phyloP scores from a whole-genome alignment of 2,329 filamentous ascomycete genomes.

The Aspergillus phoenicis region DNA sequence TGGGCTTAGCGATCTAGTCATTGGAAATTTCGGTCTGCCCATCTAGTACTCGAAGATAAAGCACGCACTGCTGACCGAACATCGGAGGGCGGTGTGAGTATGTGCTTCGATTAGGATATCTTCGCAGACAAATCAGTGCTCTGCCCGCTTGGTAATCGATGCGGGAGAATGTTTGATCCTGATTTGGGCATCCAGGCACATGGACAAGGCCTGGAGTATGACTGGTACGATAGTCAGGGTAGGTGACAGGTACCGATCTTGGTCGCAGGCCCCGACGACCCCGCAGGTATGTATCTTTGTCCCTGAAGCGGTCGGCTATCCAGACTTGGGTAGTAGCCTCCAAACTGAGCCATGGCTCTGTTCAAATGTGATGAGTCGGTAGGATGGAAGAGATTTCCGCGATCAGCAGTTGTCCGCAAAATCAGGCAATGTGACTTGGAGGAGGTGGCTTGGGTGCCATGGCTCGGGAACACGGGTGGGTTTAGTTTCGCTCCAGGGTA shows the following conservation, averaged over 20 bases:
- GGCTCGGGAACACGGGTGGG: not conserved
- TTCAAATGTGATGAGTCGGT: not conserved
- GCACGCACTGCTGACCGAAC: not conserved
- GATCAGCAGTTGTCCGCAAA: not conserved
- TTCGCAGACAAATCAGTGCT: not conserved
- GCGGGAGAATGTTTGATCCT: not conserved
- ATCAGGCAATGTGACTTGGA: not conserved
- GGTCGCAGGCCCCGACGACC: not conserved
- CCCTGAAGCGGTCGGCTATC: not conserved
- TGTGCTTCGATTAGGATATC: not conserved
- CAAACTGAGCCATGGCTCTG: not conserved
- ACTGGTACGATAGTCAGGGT: not conserved
- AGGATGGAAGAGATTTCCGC: conserved; percentile 1
- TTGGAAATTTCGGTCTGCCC: not conserved
- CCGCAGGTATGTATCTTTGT: not conserved
- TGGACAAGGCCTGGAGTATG: not conserved
- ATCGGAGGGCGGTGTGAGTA: not conserved
- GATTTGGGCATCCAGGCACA: not conserved
- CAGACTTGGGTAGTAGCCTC: not conserved
- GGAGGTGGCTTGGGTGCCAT: not conserved
- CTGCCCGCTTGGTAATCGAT: not conserved
- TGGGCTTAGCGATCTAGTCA: not conserved
- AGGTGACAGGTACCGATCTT: not conserved
- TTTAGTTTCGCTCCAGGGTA: not conserved
- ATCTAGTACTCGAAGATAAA: not conserved